Evolutionary conservation across 257 asterid genomes (phyloP), one percentile per base, ranked within the genome.

Genomic region (Penstemon barbatus): DNA sequence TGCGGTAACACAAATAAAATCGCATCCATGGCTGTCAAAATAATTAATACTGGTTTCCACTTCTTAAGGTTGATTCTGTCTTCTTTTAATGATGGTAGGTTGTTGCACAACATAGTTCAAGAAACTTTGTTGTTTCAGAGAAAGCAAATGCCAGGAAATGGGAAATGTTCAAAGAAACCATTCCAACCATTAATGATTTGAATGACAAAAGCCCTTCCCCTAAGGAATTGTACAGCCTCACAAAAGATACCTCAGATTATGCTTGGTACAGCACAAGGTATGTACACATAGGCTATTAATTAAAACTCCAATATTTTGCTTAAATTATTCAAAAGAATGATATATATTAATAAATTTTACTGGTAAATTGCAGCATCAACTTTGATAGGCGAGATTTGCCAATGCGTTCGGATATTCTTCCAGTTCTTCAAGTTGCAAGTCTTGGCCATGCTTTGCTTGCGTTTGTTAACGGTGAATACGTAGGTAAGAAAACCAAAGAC

Each of bases 191-290:
- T 0, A 52, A 72, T 7, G 80, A 88, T 0, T 62, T 93, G 75
- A 39, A 68, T 5, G 12, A 72, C 4, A 84, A 87, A 75, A 78
- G 60, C 79, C 74, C 39, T 61, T 3, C 67, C 0, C 99, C 97
- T 0, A 56, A 64, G 69, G 99, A 94, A 68, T 69, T 94, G 9
- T 94, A 91, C 75, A 54, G 51, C 60, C 72, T 94, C 4, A 83
- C 81, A 3, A 83, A 56, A 73, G 99, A 94, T 62, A 78, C 75
- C 53, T 53, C 97, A 2, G 99, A 94, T 72, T 94, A 94, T 55
- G 97, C 96, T 6, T 94, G 99, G 97, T 94, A 87, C 56, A 80
- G 89, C 79, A 90, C 96, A n/a, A 84, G 92, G 96, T 89, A 85
- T 6, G 53, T 9, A 63, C 15, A 25, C 10, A 44, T 37, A 10